phyloP scores from a whole-genome alignment of 2,329 filamentous ascomycete species.

The Chaetomium olivaceum region DNA sequence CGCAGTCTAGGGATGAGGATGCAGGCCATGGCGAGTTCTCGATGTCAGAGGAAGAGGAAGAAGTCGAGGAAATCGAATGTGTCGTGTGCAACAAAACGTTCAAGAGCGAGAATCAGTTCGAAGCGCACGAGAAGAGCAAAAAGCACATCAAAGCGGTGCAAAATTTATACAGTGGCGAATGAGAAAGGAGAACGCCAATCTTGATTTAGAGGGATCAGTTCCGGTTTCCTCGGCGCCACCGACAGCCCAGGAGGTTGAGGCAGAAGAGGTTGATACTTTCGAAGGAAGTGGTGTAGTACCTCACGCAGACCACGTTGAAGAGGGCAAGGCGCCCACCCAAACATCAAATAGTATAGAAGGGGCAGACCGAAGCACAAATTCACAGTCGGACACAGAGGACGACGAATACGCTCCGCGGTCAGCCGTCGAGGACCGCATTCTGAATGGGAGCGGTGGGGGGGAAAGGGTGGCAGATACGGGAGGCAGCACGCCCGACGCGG shows the following conservation, averaged over 20 bases:
- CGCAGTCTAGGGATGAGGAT: constrained; percentile 58
- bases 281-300: neutral
- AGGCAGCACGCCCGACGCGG: neutral
- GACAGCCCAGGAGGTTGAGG: constrained; percentile 33
- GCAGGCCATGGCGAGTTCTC: constrained; percentile 60
- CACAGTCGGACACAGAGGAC: constrained; percentile 24
- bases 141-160: constrained; percentile 89
- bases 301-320: neutral
- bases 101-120: constrained; percentile 87
- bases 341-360: neutral
- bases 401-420: constrained; percentile 53
- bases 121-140: constrained; percentile 93
- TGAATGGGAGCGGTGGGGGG: constrained; percentile 8
- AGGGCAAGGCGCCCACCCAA: neutral
- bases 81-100: constrained; percentile 77
- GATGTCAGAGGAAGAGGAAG: constrained; percentile 53
- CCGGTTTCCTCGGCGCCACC: neutral
- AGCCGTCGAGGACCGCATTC: constrained; percentile 46
- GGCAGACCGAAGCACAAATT: neutral
- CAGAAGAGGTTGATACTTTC: constrained; percentile 27
- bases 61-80: constrained; percentile 68
- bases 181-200: constrained; percentile 71
- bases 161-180: constrained; percentile 79
- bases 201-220: constrained; percentile 47
- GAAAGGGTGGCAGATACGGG: constrained; percentile 12